Conservation (phyloP, 129 eudicot genomes). For the Centaurea solstitialis region DNA sequence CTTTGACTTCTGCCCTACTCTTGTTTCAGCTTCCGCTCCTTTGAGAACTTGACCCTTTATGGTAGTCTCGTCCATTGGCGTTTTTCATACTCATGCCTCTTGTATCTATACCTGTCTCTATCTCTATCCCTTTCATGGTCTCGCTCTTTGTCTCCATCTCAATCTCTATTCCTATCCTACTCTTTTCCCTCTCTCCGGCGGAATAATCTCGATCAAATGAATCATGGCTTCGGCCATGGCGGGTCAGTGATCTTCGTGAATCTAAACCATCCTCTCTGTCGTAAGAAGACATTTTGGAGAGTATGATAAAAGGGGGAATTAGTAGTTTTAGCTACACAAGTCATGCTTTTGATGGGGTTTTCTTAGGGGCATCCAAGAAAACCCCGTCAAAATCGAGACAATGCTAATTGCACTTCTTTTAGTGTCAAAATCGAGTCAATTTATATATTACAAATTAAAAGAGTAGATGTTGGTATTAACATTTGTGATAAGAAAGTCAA, state of each 20-base stretch:
- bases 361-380: slow-evolving; percentile 93
- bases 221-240: slow-evolving; percentile 76
- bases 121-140: slow-evolving; percentile 2
- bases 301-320: slow-evolving; percentile 66
- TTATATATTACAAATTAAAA: too few relatives aligned
- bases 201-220: slow-evolving; percentile 56
- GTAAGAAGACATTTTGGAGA: slow-evolving; percentile 56
- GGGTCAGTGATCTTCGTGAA: slow-evolving; percentile 63
- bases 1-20: background rate
- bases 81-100: slow-evolving; percentile 70
- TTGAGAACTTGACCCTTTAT: slow-evolving; percentile 54
- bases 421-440: too few relatives aligned
- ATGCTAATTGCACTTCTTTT: too few relatives aligned
- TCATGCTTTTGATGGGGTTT: slow-evolving; percentile 64
- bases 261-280: slow-evolving; percentile 57
- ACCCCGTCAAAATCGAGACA: too few relatives aligned
- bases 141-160: too few relatives aligned
- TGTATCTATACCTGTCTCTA: slow-evolving; percentile 41
- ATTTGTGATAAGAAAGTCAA: too few relatives aligned
- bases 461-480: too few relatives aligned
- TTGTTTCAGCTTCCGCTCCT: slow-evolving; percentile 60
- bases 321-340: too few relatives aligned
- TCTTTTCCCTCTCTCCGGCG: slow-evolving; percentile 37
- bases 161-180: too few relatives aligned
- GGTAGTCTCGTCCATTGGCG: slow-evolving; percentile 44